These are phyloP conservation scores for Leucocoprinus sp. DNA, from an alignment of 768 basidiomycete species.

Conservation along the genomic window DNA sequence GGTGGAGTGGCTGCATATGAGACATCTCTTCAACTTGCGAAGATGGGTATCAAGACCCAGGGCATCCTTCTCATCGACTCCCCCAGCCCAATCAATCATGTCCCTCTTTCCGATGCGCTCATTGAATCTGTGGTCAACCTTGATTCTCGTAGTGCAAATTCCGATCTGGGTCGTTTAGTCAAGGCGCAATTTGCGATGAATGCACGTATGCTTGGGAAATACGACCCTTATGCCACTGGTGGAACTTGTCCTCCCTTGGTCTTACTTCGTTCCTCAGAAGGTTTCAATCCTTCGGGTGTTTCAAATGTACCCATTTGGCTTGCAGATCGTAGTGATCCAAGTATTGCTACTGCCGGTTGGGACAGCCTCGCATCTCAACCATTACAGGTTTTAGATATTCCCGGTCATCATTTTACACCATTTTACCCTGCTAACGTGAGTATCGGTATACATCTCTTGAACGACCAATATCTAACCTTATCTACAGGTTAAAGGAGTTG, in stretches of 20 bases:
- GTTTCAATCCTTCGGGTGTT: slow-evolving; percentile 27
- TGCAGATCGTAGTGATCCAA: slow-evolving; percentile 31
- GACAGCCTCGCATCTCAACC: slow-evolving; percentile 27
- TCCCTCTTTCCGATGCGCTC: slow-evolving; percentile 42
- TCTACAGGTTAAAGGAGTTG: slow-evolving; percentile 23
- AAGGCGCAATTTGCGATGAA: slow-evolving; percentile 43
- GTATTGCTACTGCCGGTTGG: slow-evolving; percentile 36
- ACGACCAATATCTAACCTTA: background rate
- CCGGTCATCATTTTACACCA: slow-evolving; percentile 58
- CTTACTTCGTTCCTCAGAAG: slow-evolving; percentile 45
- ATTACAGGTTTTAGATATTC: slow-evolving; percentile 44
- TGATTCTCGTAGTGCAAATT: slow-evolving; percentile 19
- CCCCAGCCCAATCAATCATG: slow-evolving; percentile 46
- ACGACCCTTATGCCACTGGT: slow-evolving; percentile 25
- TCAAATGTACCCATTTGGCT: slow-evolving; percentile 44
- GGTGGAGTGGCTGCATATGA: slow-evolving; percentile 70
- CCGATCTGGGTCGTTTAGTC: slow-evolving; percentile 28
- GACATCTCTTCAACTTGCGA: slow-evolving; percentile 42
- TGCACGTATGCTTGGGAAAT: slow-evolving; percentile 37
- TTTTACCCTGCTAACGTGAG: slow-evolving; percentile 46
- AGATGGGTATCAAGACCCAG: slow-evolving; percentile 32
- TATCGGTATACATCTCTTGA: background rate
- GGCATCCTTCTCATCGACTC: slow-evolving; percentile 65
- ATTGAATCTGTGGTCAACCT: slow-evolving; percentile 39
- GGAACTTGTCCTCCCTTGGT: slow-evolving; percentile 28